Evolutionary conservation across 2,329 filamentous ascomycete species (phyloP).

Genomic region (Myriosclerotinia curreyana): DNA sequence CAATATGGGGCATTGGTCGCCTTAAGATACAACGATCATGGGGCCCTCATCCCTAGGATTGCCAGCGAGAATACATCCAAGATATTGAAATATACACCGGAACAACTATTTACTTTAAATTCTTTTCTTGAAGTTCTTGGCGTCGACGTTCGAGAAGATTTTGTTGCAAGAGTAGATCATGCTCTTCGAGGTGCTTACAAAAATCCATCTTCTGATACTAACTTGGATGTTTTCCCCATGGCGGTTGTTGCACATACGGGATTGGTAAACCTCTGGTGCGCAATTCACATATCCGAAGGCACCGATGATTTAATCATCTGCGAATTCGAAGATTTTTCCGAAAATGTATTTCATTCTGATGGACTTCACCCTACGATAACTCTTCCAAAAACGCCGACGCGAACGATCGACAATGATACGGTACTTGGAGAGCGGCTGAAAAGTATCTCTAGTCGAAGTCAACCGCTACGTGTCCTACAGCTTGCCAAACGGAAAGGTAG

Average conservation of each 20-base stretch:
- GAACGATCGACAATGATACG: slow-evolving; percentile 70
- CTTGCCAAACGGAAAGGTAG: slow-evolving; percentile 72
- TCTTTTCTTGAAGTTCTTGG: slow-evolving; percentile 85
- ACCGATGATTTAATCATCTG: slow-evolving; percentile 73
- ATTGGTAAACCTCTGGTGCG: slow-evolving; percentile 17
- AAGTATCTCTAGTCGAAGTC: slow-evolving; percentile 72
- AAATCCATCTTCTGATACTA: slow-evolving; percentile 53
- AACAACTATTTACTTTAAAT: slow-evolving; percentile 67
- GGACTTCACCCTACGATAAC: slow-evolving; percentile 39
- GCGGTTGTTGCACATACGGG: slow-evolving; percentile 41
- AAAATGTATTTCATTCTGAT: slow-evolving; percentile 49
- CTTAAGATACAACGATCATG: slow-evolving; percentile 66
- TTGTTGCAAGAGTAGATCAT: slow-evolving; percentile 11
- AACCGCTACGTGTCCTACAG: slow-evolving; percentile 71
- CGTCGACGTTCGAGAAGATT: slow-evolving; percentile 58
- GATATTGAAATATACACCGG: slow-evolving; percentile 73
- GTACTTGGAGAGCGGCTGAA: slow-evolving; percentile 70
- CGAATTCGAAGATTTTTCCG: slow-evolving; percentile 85
- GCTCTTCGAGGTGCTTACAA: slow-evolving; percentile 9
- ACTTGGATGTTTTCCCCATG: slow-evolving; percentile 82
- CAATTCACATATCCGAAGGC: slow-evolving; percentile 48
- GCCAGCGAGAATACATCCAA: slow-evolving; percentile 77
- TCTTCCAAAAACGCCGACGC: slow-evolving; percentile 60
- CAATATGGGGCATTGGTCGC: slow-evolving; percentile 79
- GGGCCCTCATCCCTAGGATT: slow-evolving; percentile 65